Evolutionary conservation across 2,329 filamentous ascomycete genomes (phyloP).

Genomic region (Fusarium piperis): DNA sequence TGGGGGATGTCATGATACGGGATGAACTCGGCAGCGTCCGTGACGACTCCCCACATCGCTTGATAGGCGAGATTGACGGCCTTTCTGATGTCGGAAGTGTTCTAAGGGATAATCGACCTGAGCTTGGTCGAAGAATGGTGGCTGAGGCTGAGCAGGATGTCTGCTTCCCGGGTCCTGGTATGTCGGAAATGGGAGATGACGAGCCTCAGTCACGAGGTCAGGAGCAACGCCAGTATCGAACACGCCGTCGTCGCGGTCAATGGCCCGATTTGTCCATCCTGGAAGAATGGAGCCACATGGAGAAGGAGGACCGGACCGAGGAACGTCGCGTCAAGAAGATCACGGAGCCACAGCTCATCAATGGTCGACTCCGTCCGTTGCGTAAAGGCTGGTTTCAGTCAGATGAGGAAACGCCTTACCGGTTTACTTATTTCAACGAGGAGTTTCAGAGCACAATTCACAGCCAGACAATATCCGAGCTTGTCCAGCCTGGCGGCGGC

Average conservation of each 20-base stretch:
- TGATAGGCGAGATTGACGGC: slow-evolving; percentile 45
- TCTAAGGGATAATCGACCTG: slow-evolving; percentile 43
- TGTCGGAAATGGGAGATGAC: slow-evolving; percentile 85
- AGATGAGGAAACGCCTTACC: slow-evolving; percentile 89
- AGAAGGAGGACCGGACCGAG: slow-evolving; percentile 85
- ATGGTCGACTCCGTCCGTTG: slow-evolving; percentile 84
- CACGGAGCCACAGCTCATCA: slow-evolving; percentile 91
- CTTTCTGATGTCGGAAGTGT: slow-evolving; percentile 43
- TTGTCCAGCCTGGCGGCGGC: slow-evolving; percentile 83
- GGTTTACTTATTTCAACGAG: slow-evolving; percentile 99
- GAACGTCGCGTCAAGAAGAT: slow-evolving; percentile 89
- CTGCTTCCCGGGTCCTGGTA: slow-evolving; percentile 79
- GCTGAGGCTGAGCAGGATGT: slow-evolving; percentile 84
- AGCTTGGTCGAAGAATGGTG: slow-evolving; percentile 58
- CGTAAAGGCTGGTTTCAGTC: slow-evolving; percentile 84
- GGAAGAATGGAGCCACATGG: slow-evolving; percentile 89
- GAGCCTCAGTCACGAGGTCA: slow-evolving; percentile 64
- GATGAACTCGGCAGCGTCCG: slow-evolving; percentile 64
- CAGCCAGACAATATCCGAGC: slow-evolving; percentile 91
- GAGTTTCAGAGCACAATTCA: slow-evolving; percentile 96
- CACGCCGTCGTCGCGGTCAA: slow-evolving; percentile 71
- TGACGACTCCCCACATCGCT: slow-evolving; percentile 44
- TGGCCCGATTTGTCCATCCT: slow-evolving; percentile 89
- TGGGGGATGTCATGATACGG: slow-evolving; percentile 76
- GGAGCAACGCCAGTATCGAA: slow-evolving; percentile 46